Evolutionary conservation across 306 rosid species (phyloP).

Genomic region (Sicyos baderoa): DNA sequence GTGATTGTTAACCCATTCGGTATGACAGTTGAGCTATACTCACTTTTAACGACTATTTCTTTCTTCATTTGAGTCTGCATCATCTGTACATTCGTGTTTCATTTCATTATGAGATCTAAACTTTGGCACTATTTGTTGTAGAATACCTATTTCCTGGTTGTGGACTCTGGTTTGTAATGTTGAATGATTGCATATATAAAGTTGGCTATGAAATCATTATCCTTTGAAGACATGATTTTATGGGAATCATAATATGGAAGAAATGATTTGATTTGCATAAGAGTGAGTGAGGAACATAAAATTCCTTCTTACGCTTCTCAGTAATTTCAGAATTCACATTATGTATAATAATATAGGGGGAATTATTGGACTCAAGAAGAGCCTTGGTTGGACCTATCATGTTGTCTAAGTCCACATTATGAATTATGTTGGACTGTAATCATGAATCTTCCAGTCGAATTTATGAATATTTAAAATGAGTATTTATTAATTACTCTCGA

Average conservation of each 20-base stretch:
- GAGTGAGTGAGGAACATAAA: neutral
- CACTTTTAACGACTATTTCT: neutral
- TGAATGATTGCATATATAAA: neutral
- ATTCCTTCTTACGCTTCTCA: conserved; percentile 9
- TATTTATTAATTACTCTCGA: too few species aligned
- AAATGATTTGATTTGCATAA: neutral
- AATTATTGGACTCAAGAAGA: neutral
- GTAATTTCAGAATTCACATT: neutral
- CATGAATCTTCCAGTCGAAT: conserved; percentile 11
- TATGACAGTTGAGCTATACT: too few species aligned
- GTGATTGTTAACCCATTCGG: too few species aligned
- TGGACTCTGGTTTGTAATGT: neutral
- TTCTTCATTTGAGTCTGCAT: neutral
- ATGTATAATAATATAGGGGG: neutral
- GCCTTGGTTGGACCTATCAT: conserved; percentile 1
- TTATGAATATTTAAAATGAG: too few species aligned
- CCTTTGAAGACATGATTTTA: neutral
- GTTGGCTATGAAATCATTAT: neutral
- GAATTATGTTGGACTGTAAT: neutral
- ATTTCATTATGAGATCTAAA: neutral
- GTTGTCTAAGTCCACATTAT: conserved; percentile 10
- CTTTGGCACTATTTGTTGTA: neutral
- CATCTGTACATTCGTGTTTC: neutral
- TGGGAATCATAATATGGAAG: conserved; percentile 5
- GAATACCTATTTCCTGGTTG: neutral